Percentiles rank a stretch among this genome's conserved stretches.
phyloP scores from a whole-genome alignment of 1,284 basidiomycete genomes.

The Ganoderma lucidum region DNA sequence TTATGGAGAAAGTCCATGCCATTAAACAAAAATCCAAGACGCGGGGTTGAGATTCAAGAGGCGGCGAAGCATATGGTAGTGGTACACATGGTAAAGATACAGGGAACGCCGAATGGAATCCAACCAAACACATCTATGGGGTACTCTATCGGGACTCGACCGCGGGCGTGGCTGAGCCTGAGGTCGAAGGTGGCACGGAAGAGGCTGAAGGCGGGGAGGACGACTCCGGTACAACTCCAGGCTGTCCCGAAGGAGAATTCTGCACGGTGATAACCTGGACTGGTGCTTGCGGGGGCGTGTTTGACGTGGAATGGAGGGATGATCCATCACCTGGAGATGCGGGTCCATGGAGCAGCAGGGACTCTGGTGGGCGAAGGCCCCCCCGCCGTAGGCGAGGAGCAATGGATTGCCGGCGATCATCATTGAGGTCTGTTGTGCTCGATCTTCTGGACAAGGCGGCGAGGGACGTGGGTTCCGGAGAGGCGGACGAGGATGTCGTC shows the following conservation, averaged over 20 bases:
- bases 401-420: conserved; percentile 30
- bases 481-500: conserved; percentile 22
- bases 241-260: neutral
- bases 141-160: conserved; percentile 16
- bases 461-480: conserved; percentile 16
- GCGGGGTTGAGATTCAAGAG: neutral
- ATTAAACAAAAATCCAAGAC: conserved; percentile 1
- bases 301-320: neutral
- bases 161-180: conserved; percentile 9
- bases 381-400: conserved; percentile 64
- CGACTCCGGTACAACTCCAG: conserved; percentile 1
- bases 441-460: conserved; percentile 20
- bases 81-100: conserved; percentile 12
- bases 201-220: neutral
- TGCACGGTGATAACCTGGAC: neutral
- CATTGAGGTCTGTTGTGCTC: conserved; percentile 26
- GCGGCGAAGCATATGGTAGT: conserved; percentile 5
- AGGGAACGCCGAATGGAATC: conserved; percentile 13
- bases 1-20: neutral
- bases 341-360: conserved; percentile 44
- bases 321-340: conserved; percentile 4
- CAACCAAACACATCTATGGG: conserved; percentile 7
- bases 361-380: conserved; percentile 66
- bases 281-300: neutral
- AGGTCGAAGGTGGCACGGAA: conserved; percentile 7